phyloP scores from a whole-genome alignment of 495 filamentous ascomycete species.

The Podospora pseudoanserina region DNA sequence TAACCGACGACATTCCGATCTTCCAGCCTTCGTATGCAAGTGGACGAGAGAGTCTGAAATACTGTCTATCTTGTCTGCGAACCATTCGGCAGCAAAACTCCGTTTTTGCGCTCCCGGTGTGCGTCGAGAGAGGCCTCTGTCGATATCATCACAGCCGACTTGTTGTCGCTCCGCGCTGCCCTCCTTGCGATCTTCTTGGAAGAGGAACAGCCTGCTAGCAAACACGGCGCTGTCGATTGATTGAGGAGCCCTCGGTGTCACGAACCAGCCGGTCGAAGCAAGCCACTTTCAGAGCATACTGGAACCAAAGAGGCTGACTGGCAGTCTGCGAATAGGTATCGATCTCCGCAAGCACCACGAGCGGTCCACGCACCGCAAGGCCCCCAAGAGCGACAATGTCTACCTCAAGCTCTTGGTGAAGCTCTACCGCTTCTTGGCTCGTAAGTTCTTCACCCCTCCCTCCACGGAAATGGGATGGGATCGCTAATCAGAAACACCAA shows the following conservation, averaged over 20 bases:
- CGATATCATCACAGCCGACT: neutral
- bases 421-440: slow-evolving; percentile 97
- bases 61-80: slow-evolving; percentile 34
- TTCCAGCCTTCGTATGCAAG: slow-evolving; percentile 43
- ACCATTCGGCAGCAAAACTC: slow-evolving; percentile 33
- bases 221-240: slow-evolving; percentile 5
- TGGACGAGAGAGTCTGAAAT: slow-evolving; percentile 34
- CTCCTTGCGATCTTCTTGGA: neutral
- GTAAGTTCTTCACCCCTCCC: slow-evolving; percentile 54
- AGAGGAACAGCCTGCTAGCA: neutral
- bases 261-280: slow-evolving; percentile 23
- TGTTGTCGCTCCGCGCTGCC: neutral
- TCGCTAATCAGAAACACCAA: neutral
- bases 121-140: slow-evolving; percentile 9
- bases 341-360: slow-evolving; percentile 79
- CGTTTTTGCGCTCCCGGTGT: slow-evolving; percentile 20
- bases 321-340: slow-evolving; percentile 52
- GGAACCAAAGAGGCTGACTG: slow-evolving; percentile 52
- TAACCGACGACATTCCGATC: slow-evolving; percentile 25
- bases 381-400: slow-evolving; percentile 95
- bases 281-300: slow-evolving; percentile 43
- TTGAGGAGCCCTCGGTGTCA: neutral
- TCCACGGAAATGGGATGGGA: neutral
- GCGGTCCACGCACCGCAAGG: slow-evolving; percentile 83
- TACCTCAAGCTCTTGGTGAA: slow-evolving; percentile 97